These are phyloP conservation scores for Helotiales sp. DNA, from an alignment of 2,329 filamentous ascomycete species.

Conservation along the genomic window DNA sequence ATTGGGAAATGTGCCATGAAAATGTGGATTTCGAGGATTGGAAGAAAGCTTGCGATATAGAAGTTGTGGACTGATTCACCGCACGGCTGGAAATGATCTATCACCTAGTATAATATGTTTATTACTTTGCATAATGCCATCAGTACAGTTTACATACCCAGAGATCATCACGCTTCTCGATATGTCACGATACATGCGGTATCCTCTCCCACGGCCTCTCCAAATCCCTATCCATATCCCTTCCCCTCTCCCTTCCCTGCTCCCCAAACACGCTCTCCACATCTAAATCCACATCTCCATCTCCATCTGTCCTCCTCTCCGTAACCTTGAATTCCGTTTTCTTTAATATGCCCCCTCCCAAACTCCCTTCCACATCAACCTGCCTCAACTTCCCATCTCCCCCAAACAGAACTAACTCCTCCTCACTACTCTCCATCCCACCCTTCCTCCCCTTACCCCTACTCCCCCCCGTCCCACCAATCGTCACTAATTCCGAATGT, in stretches of 20 bases:
- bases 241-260: background rate
- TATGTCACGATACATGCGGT: background rate
- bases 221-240: background rate
- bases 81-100: too few species aligned
- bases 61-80: too few species aligned
- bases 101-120: too few species aligned
- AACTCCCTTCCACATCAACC: background rate
- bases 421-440: conserved; percentile 15
- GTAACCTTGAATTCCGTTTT: conserved; percentile 19
- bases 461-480: background rate
- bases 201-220: conserved; percentile 6
- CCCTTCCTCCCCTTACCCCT: background rate
- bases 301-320: background rate
- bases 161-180: background rate
- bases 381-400: background rate
- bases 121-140: too few species aligned
- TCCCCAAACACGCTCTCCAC: background rate
- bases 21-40: too few species aligned
- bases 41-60: too few species aligned
- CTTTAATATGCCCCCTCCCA: conserved; percentile 14
- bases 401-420: conserved; percentile 15
- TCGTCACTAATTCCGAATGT: background rate
- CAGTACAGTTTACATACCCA: too few species aligned
- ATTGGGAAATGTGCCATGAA: too few species aligned
- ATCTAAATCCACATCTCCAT: background rate